phyloP scores from a whole-genome alignment of 768 basidiomycete genomes.

The Lepiota subincarnata region DNA sequence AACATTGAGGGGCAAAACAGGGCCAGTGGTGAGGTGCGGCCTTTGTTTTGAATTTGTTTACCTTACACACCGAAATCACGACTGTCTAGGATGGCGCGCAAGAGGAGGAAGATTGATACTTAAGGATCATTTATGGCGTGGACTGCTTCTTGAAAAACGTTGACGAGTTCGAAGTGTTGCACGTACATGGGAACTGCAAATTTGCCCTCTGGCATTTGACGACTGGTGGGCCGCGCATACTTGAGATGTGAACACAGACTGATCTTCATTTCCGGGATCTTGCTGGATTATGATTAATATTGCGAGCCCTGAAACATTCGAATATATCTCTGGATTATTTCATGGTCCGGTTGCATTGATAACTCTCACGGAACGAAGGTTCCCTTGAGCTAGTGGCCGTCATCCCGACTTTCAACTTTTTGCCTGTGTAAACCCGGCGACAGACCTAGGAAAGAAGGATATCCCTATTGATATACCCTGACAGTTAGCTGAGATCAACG shows the following conservation, averaged over 20 bases:
- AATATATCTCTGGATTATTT: constrained; percentile 85
- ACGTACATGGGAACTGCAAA: constrained; percentile 80
- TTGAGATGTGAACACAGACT: constrained; percentile 4
- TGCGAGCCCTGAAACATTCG: constrained; percentile 90
- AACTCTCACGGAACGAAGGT: constrained; percentile 89
- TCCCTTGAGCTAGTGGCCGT: constrained; percentile 85
- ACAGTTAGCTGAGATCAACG: constrained; percentile 93
- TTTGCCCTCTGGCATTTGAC: constrained; percentile 87
- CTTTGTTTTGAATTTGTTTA: background rate
- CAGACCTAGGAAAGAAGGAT: constrained; percentile 97
- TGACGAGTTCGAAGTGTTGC: constrained; percentile 80
- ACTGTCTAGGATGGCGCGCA: constrained; percentile 55
- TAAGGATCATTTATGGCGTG: constrained; percentile 45
- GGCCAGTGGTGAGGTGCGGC: constrained; percentile 24
- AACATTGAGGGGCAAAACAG: constrained; percentile 44
- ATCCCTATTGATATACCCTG: constrained; percentile 86
- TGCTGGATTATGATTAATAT: constrained; percentile 97
- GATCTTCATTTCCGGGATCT: constrained; percentile 52
- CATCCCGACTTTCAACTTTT: constrained; percentile 96
- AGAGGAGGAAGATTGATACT: constrained; percentile 62
- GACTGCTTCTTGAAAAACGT: constrained; percentile 61
- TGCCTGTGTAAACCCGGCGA: constrained; percentile 99
- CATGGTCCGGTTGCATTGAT: constrained; percentile 85
- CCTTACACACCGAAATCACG: background rate
- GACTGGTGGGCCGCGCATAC: constrained; percentile 68